Evolutionary conservation across 371 early-diverging fungal species (phyloP), one percentile per base, ranked within the genome.

Genomic region (Mortierella sp.): DNA sequence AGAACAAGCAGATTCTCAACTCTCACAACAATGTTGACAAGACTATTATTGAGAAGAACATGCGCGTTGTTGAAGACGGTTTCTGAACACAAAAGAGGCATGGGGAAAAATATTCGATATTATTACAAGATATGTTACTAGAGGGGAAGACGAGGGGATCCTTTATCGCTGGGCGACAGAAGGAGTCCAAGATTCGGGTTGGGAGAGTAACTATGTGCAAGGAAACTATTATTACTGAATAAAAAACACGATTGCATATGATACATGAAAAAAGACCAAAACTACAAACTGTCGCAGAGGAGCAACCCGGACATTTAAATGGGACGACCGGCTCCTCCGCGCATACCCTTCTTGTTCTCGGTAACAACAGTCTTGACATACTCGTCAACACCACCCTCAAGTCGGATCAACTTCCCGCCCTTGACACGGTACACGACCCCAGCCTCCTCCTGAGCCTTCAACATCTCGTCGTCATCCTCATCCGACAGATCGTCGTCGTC

Each of bases 341-440:
- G 73, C 83, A 78, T 78, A 16, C 79, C 79, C 70, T 83, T 83
- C 77, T 81, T 81, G 67, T 83, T 84, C 68, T 86, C 86, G 19
- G 64, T 14, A 31, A 80, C 71, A 11, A 86, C 84, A 13, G 69
- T 69, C 58, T 70, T 66, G 31, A 82, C 80, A 78, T 86, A 86
- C 66, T 86, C 68, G 52, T 79, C 78, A 0, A 86, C 80, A 24
- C 86, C 86, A 11, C 78, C 77, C 53, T 83, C 86, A 9, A 76
- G 71, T 22, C 76, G 74, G 31, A 58, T 45, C 70, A 83, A 43
- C 40, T 78, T 78, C 43, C 79, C 83, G 14, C 45, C 73, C 63
- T 83, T 83, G 48, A 83, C 79, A 9, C 79, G 78, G 64, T 78
- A 83, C 41, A 83, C 83, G 41, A 83, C 79, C 2, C 79, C 83